Conservation (phyloP, 352 stramenopile genomes). For the Pythium dissimile region DNA sequence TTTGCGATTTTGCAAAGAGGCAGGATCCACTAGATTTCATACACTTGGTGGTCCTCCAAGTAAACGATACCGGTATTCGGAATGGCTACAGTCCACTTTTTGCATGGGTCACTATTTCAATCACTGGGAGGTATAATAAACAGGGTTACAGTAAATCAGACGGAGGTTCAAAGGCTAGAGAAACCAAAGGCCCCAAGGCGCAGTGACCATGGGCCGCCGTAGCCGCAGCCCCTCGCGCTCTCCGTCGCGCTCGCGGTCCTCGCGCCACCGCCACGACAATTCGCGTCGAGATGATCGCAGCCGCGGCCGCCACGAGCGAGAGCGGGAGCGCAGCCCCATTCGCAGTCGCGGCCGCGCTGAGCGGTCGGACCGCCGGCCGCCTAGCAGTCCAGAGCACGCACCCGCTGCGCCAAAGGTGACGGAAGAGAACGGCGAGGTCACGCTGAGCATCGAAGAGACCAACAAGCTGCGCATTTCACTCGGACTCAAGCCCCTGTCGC, state of each 20-base stretch:
- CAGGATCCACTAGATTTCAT: too few relatives aligned
- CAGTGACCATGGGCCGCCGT: conserved; percentile 9
- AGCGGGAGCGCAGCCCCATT: conserved; percentile 7
- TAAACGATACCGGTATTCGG: too few relatives aligned
- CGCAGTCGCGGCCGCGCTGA: conserved; percentile 14
- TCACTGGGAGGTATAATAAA: too few relatives aligned
- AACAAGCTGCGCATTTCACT: conserved; percentile 68
- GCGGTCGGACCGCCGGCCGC: conserved; percentile 4
- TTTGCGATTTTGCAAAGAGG: too few relatives aligned
- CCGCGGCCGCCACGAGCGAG: not conserved
- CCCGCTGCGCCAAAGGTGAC: conserved; percentile 25
- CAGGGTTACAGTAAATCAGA: too few relatives aligned
- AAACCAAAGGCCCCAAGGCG: too few relatives aligned
- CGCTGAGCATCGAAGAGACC: conserved; percentile 80
- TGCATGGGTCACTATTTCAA: too few relatives aligned
- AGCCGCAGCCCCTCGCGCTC: conserved; percentile 15
- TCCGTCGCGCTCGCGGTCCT: conserved; percentile 5
- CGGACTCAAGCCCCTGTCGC: conserved; percentile 68
- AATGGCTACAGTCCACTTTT: not conserved
- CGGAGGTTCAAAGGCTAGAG: too few relatives aligned
- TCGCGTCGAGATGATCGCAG: conserved; percentile 4
- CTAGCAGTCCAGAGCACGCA: conserved; percentile 24
- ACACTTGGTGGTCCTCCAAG: not conserved
- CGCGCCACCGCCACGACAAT: not conserved
- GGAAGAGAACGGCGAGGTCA: conserved; percentile 79